Evolutionary conservation across 164 flowering plant species (phyloP).

Genomic region (Nymphaea colorata): DNA sequence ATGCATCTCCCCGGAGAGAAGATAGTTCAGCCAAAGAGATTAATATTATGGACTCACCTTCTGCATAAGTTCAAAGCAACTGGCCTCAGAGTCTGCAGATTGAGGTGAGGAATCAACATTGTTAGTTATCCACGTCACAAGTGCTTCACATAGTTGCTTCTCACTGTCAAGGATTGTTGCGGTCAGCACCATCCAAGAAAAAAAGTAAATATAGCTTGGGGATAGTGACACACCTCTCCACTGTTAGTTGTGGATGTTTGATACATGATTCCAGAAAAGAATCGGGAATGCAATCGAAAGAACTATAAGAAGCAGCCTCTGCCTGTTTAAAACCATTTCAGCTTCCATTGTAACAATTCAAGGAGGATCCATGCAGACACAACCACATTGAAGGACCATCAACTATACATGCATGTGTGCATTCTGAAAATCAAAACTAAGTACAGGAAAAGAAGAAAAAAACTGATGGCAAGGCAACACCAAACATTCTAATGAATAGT

Average conservation of each 20-base stretch:
- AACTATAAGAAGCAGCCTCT: constrained; percentile 35
- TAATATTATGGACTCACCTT: constrained; percentile 21
- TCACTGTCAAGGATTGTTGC: constrained; percentile 33
- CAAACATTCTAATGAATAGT: too few relatives aligned
- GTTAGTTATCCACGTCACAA: constrained; percentile 42
- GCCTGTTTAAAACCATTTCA: constrained; percentile 28
- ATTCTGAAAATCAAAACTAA: too few relatives aligned
- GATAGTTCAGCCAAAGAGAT: too few relatives aligned
- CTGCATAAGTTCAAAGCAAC: constrained; percentile 20
- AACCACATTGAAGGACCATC: too few relatives aligned
- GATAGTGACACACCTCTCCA: constrained; percentile 40
- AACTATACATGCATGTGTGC: too few relatives aligned
- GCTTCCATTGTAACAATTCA: background rate
- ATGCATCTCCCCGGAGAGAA: too few relatives aligned
- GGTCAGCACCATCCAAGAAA: constrained; percentile 5
- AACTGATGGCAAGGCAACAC: too few relatives aligned
- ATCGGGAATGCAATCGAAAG: constrained; percentile 35
- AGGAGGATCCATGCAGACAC: too few relatives aligned
- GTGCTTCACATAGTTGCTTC: constrained; percentile 54
- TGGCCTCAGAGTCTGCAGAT: constrained; percentile 9
- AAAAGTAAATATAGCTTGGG: constrained; percentile 2
- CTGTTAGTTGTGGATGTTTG: constrained; percentile 45
- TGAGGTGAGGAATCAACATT: constrained; percentile 11
- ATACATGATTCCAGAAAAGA: constrained; percentile 29
- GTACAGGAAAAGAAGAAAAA: too few relatives aligned